These are phyloP conservation scores for Dimocarpus longan DNA, from an alignment of 345 rosid species.

Conservation along the genomic window DNA sequence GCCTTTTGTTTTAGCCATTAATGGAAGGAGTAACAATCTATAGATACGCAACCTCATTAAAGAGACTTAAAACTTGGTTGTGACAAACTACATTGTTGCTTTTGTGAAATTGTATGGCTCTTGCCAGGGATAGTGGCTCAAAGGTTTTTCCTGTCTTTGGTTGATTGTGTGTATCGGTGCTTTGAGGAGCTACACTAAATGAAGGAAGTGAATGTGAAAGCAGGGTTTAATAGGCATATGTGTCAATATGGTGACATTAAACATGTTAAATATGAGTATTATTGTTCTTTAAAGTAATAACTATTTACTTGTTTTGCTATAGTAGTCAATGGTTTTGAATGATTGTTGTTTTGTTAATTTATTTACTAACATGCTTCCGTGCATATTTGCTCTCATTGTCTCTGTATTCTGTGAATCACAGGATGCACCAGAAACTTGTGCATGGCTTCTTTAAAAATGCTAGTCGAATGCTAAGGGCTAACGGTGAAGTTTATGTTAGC, in stretches of 20 bases:
- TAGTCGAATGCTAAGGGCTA: conserved; percentile 37
- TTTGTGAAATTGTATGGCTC: background rate
- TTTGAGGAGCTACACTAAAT: background rate
- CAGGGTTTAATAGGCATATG: background rate
- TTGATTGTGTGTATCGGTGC: background rate
- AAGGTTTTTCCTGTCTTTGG: background rate
- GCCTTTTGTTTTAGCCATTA: background rate
- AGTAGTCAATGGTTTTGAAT: background rate
- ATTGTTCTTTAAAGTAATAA: background rate
- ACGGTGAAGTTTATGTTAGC: conserved; percentile 59
- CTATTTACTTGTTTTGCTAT: background rate
- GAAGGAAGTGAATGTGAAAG: background rate
- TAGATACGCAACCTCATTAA: too few species aligned
- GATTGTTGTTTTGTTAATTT: background rate
- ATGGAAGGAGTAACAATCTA: too few species aligned
- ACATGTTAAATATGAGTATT: background rate
- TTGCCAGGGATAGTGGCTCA: background rate
- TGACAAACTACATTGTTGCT: background rate
- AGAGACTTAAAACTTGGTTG: too few species aligned
- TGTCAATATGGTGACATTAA: background rate
- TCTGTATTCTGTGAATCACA: conserved; percentile 21
- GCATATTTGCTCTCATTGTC: background rate
- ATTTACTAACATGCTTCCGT: background rate
- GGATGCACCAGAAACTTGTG: conserved; percentile 53
- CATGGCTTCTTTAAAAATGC: conserved; percentile 48